Percentiles rank a stretch among this genome's conserved stretches.
Evolutionary conservation across 495 filamentous ascomycete species (phyloP).

Genomic region (Pyronema omphalodes): DNA sequence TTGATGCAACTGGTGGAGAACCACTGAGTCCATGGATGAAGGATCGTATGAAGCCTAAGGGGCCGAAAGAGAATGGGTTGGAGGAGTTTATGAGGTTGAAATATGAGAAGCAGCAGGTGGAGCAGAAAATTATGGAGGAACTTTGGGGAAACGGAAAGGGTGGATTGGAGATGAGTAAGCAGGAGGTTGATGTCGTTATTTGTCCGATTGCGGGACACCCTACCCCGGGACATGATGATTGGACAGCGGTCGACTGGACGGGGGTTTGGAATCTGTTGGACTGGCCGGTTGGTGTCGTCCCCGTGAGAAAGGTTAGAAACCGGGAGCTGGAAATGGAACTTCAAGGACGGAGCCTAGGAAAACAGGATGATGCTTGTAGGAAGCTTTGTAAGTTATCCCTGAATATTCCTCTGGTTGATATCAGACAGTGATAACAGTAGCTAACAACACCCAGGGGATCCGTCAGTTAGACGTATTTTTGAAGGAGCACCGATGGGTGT

Average conservation of each 20-base stretch:
- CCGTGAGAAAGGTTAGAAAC: not conserved
- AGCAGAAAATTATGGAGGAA: constrained; percentile 25
- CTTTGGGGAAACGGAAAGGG: constrained; percentile 29
- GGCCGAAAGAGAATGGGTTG: constrained; percentile 37
- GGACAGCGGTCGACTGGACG: constrained; percentile 54
- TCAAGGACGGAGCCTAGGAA: constrained; percentile 18
- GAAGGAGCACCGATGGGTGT: constrained; percentile 33
- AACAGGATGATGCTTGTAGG: constrained; percentile 23
- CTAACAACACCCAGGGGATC: constrained; percentile 28
- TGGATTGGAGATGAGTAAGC: constrained; percentile 21
- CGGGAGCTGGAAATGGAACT: not conserved
- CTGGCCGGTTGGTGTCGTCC: constrained; percentile 32
- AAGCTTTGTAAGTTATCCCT: constrained; percentile 22
- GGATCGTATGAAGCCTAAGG: constrained; percentile 29
- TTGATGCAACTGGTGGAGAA: constrained; percentile 30
- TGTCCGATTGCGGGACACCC: constrained; percentile 42
- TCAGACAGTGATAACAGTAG: constrained; percentile 10
- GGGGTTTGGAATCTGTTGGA: constrained; percentile 58
- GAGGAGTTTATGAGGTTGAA: constrained; percentile 34
- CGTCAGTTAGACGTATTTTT: constrained; percentile 24
- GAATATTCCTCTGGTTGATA: constrained; percentile 31
- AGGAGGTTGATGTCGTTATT: constrained; percentile 42
- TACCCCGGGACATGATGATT: constrained; percentile 40
- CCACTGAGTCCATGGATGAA: not conserved
- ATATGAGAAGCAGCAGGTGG: constrained; percentile 30